Evolutionary conservation across 306 rosid genomes (phyloP).

Genomic region (Bauhinia variegata): DNA sequence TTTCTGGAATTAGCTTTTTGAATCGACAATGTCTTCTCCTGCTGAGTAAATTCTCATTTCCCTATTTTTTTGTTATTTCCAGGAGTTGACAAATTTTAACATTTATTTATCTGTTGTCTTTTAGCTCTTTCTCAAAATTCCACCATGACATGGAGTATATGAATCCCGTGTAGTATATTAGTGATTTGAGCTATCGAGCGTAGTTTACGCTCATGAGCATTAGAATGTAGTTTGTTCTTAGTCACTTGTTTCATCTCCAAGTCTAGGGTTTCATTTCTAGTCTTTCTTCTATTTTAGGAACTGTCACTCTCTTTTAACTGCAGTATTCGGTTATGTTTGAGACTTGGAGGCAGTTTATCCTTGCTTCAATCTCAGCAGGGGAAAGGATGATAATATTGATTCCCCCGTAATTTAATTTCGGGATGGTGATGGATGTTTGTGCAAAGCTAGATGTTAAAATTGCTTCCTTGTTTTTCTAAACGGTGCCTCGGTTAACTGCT

Average conservation of each 20-base stretch:
- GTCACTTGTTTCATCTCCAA: not conserved
- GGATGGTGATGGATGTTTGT: not conserved
- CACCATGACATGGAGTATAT: not conserved
- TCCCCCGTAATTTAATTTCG: not conserved
- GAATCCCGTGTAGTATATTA: not conserved
- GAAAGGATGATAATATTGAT: not conserved
- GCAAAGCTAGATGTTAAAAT: not conserved
- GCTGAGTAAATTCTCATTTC: conserved; percentile 72
- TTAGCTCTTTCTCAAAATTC: not conserved
- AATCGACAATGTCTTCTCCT: conserved; percentile 85
- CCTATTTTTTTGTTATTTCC: not conserved
- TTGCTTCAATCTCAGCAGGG: not conserved
- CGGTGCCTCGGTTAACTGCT: no score
- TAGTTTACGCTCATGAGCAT: not conserved
- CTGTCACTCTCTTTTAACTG: no score
- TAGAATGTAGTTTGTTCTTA: not conserved
- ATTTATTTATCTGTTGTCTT: not conserved
- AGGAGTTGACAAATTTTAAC: not conserved
- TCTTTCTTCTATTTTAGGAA: not conserved
- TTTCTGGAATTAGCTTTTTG: conserved; percentile 37
- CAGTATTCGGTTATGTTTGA: not conserved
- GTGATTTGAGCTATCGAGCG: not conserved
- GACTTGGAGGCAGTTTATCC: no score
- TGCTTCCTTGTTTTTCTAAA: not conserved
- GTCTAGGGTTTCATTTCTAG: not conserved